Evolutionary conservation across 148 eudicot species (phyloP).

Genomic region (Selenicereus undatus): DNA sequence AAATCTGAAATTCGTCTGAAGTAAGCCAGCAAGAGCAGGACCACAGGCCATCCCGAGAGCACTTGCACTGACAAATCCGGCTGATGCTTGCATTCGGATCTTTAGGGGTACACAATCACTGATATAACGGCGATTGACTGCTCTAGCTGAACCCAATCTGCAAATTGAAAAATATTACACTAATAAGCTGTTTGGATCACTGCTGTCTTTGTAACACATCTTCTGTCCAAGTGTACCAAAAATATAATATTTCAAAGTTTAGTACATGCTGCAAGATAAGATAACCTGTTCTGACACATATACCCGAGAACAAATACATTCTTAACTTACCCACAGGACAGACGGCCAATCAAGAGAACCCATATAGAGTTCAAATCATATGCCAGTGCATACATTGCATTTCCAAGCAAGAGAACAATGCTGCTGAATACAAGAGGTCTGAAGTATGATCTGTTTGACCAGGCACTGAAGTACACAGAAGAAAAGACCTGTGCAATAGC

Average conservation of each 20-base stretch:
- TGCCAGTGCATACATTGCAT: constrained; percentile 65
- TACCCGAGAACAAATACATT: not conserved
- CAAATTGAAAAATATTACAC: not conserved
- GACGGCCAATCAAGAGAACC: constrained; percentile 67
- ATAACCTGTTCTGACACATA: not conserved
- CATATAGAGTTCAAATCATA: constrained; percentile 64
- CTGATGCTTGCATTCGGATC: constrained; percentile 46
- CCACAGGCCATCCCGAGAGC: constrained; percentile 15
- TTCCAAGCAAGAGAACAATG: constrained; percentile 60
- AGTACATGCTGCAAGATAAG: not conserved
- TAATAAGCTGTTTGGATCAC: not conserved
- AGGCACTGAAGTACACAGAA: constrained; percentile 83
- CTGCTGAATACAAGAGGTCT: constrained; percentile 76
- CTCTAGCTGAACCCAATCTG: constrained; percentile 48
- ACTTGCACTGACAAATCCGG: constrained; percentile 45
- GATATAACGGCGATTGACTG: constrained; percentile 48
- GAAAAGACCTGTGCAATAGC: constrained; percentile 84
- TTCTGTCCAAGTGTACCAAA: not conserved
- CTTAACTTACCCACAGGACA: constrained; percentile 64
- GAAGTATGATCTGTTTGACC: constrained; percentile 80
- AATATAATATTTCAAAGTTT: not conserved
- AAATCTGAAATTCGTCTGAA: constrained; percentile 34
- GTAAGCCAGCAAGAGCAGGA: constrained; percentile 42
- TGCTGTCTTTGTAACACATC: not conserved
- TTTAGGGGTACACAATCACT: constrained; percentile 47